Base-by-base conservation (phyloP, 306 rosid genomes). In the Vicia sativa region DNA sequence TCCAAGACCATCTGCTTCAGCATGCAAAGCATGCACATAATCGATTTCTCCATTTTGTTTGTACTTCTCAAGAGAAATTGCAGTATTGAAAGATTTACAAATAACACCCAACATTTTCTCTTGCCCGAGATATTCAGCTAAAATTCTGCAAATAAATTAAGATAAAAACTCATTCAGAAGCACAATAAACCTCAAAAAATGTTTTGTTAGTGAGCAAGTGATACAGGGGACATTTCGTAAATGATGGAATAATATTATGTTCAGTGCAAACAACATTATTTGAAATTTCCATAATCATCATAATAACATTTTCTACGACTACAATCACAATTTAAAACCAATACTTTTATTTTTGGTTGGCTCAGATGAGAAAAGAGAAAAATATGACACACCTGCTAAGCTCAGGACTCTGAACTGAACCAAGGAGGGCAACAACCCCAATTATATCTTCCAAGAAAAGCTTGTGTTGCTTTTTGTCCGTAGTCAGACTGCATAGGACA, bases 91-190 rank as follows among this genome's bases (percentile, higher is more conserved):
- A 57, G 84, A 77, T 81, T 68, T 81, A 76, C 78, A 65, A 48
- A 88, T 77, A 31, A 88, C 72, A 37, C 83, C 91, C 49, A 83
- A 81, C 89, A 85, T 85, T 67, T 73, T 72, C 41, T 79, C 91
- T 67, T 74, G 77, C 7, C 95, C 95, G 38, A 88, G 76, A 80
- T 77, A 85, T 77, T 88, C 95, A n/a, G 95, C 77, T 53, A 85
- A 62, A 13, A 83, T 54, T 79, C 95, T 85, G 83, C 31, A 63
- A 35, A 35, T 9, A 59, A 58, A 60, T 54, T 19, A 62, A 38
- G 7, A 25, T 16, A 65, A 35, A 67, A 35, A 68, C 50, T 35
- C 11, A 8, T 26, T 65, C 34, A 68, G 54, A 74, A 65, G 61
- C 21, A 38, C 41, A 73, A 64, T 12, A 64, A 16, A 15, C 6